Evolutionary conservation across 2,329 filamentous ascomycete species (phyloP).

Genomic region (Aspergillus persii): DNA sequence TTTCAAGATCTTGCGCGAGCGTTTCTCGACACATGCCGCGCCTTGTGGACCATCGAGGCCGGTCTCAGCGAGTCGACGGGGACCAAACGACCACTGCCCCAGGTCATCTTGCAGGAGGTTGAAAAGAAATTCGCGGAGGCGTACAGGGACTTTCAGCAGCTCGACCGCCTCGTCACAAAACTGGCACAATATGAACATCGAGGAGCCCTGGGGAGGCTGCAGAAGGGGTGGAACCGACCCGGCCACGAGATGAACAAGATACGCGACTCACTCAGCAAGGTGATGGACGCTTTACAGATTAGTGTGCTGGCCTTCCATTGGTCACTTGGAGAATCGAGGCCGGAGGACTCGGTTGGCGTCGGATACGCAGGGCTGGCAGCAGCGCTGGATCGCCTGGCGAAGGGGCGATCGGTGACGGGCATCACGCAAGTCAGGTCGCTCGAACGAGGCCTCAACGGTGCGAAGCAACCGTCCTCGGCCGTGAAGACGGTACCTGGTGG

Average conservation of each 20-base stretch:
- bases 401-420: slow-evolving; percentile 31
- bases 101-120: slow-evolving; percentile 62
- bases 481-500: background rate
- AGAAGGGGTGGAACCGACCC: slow-evolving; percentile 55
- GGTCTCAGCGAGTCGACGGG: slow-evolving; percentile 58
- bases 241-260: slow-evolving; percentile 20
- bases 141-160: slow-evolving; percentile 60
- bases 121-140: slow-evolving; percentile 63
- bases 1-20: slow-evolving; percentile 62
- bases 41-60: slow-evolving; percentile 67
- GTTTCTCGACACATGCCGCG: slow-evolving; percentile 65
- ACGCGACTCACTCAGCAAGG: slow-evolving; percentile 55
- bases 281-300: slow-evolving; percentile 61
- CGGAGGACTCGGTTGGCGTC: slow-evolving; percentile 61
- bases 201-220: slow-evolving; percentile 58
- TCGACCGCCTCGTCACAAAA: slow-evolving; percentile 62
- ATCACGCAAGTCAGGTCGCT: slow-evolving; percentile 28
- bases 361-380: slow-evolving; percentile 67
- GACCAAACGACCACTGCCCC: slow-evolving; percentile 54
- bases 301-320: slow-evolving; percentile 67
- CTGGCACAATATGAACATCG: slow-evolving; percentile 63
- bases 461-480: slow-evolving; percentile 1
- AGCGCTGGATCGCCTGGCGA: slow-evolving; percentile 54
- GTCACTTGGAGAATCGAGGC: slow-evolving; percentile 59
- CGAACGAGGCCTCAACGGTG: slow-evolving; percentile 6